phyloP scores from a whole-genome alignment of 805 yeast species.

The Clavispora vitiphila region DNA sequence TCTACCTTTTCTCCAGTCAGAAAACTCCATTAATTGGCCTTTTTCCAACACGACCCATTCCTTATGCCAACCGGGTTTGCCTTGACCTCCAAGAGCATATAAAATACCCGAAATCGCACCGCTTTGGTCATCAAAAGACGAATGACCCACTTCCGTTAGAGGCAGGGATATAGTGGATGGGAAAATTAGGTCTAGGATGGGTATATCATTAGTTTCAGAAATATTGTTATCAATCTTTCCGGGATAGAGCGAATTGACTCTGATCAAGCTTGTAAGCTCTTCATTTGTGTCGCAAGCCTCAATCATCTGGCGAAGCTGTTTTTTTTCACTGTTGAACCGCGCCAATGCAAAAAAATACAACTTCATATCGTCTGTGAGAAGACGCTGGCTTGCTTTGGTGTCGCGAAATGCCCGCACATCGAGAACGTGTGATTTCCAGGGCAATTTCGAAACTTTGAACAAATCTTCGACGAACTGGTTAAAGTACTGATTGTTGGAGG shows the following conservation, averaged over 20 bases:
- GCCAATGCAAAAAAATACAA: constrained; percentile 30
- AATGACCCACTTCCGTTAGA: background rate
- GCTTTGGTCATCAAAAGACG: constrained; percentile 18
- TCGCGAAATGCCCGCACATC: constrained; percentile 12
- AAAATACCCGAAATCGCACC: constrained; percentile 44
- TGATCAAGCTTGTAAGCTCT: constrained; percentile 31
- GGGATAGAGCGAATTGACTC: background rate
- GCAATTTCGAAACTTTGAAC: constrained; percentile 28
- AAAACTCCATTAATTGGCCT: constrained; percentile 65
- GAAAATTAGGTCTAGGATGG: constrained; percentile 27
- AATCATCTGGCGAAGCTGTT: constrained; percentile 36
- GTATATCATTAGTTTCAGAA: background rate
- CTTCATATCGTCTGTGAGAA: constrained; percentile 20
- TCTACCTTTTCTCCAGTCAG: constrained; percentile 74
- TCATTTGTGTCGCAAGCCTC: constrained; percentile 37
- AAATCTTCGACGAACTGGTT: constrained; percentile 33
- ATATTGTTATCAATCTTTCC: background rate
- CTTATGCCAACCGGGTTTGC: constrained; percentile 77
- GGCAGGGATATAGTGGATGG: constrained; percentile 7
- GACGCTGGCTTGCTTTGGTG: constrained; percentile 12
- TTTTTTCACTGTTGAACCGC: constrained; percentile 38
- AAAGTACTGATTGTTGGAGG: constrained; percentile 36
- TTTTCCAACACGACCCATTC: constrained; percentile 75
- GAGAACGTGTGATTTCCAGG: constrained; percentile 9
- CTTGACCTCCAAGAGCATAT: constrained; percentile 56